phyloP scores from a whole-genome alignment of 2,329 filamentous ascomycete species.

The Fusarium tjaetaba region DNA sequence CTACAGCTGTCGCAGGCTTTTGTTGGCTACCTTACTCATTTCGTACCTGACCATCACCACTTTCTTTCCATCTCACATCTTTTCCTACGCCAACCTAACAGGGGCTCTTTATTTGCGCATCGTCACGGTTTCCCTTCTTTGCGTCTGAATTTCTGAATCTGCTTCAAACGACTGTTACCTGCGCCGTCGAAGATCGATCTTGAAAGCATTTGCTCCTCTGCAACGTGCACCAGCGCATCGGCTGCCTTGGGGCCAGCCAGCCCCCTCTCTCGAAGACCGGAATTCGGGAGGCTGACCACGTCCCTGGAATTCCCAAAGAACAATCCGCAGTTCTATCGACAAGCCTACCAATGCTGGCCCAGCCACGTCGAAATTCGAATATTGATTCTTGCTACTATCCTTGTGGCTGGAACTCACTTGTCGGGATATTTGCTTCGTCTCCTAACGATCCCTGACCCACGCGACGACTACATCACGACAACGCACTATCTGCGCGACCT shows the following conservation, averaged over 20 bases:
- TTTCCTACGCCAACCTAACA: constrained; percentile 30
- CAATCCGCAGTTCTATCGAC: constrained; percentile 41
- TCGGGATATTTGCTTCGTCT: constrained; percentile 18
- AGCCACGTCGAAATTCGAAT: constrained; percentile 56
- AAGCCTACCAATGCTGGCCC: constrained; percentile 53
- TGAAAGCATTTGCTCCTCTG: constrained; percentile 28
- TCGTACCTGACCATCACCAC: constrained; percentile 34
- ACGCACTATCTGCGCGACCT: constrained; percentile 5
- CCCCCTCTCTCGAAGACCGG: constrained; percentile 34
- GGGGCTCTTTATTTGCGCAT: constrained; percentile 34
- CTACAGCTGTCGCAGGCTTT: constrained; percentile 33
- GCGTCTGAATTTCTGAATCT: constrained; percentile 10
- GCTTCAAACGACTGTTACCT: constrained; percentile 7
- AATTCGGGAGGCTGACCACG: constrained; percentile 51
- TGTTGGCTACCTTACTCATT: constrained; percentile 18
- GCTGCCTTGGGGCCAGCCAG: constrained; percentile 32
- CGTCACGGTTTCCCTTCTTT: constrained; percentile 33
- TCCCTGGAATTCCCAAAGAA: constrained; percentile 41
- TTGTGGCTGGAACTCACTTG: constrained; percentile 41
- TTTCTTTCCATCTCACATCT: constrained; percentile 34
- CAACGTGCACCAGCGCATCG: constrained; percentile 34
- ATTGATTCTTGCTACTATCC: constrained; percentile 47
- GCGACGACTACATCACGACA: constrained; percentile 30
- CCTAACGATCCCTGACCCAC: constrained; percentile 30
- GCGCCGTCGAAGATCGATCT: constrained; percentile 33